Evolutionary conservation across 345 rosid species (phyloP), one percentile per base, ranked within the genome.

Genomic region (Jatropha curcas): DNA sequence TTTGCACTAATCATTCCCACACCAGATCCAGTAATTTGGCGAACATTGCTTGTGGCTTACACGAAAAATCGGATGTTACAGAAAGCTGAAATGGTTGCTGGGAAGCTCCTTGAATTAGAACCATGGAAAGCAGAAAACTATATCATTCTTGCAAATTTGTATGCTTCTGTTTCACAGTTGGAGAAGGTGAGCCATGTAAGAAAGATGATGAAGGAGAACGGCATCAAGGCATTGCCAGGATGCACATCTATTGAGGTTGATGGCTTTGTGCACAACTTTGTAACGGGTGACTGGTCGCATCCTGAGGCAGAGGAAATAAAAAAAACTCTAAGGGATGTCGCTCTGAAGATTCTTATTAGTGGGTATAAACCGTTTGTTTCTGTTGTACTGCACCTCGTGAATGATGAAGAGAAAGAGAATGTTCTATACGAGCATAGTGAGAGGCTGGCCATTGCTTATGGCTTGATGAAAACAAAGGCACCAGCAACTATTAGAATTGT

Each of bases 381-480:
- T 65, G 43, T 34, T 74, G 65, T 56, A n/a, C 34, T 56, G 57
- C 77, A 56, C 37, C 43, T 56, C 57, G 58, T 74, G 65, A 27
- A 27, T 43, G 71, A 65, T 65, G 77, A 57, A 57, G 66, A 56
- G 20, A 74, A 74, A 30, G 77, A 66, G 28, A 51, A 65, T 6
- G 56, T 41, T 4, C 22, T 66, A 5, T 28, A 8, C 22, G 71
- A 74, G 70, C 77, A 74, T 41, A 53, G 77, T 45, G 77, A 74
- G 65, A 74, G 77, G 10, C 52, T 74, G 34, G 77, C 77, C 45
- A 66, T 74, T 43, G 71, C 66, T 65, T 74, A 74, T 57, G 77
- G 77, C 57, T 13, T 74, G 57, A 10, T 74, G 30, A 74, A 65
- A 45, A 16, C 27, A 8, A 57, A 74, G 57, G 25, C 65, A 7